phyloP scores from a whole-genome alignment of 2,329 filamentous ascomycete genomes.

The Lachnellula hyalina region DNA sequence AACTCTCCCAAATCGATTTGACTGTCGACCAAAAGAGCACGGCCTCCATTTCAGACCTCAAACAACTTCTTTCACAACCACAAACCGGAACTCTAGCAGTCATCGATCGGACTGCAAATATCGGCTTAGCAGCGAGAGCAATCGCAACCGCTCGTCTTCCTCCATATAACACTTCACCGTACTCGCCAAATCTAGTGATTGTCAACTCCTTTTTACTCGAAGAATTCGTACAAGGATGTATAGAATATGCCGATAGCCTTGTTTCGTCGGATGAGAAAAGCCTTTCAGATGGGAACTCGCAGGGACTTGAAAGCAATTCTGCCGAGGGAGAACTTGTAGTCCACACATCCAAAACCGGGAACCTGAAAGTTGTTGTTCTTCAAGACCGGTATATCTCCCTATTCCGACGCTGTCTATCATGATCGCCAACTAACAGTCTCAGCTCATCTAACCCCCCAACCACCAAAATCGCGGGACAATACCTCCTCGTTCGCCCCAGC shows the following conservation, averaged over 20 bases:
- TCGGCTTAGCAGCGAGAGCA: conserved; percentile 46
- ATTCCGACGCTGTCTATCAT: neutral
- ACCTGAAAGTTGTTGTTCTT: neutral
- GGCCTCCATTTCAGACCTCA: neutral
- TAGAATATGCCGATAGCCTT: conserved; percentile 9
- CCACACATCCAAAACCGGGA: neutral
- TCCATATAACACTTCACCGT: conserved; percentile 52
- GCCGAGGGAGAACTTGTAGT: neutral
- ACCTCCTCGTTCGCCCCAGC: conserved; percentile 42
- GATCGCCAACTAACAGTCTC: conserved; percentile 12
- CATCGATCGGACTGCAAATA: conserved; percentile 54
- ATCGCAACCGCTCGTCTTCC: conserved; percentile 49
- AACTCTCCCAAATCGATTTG: conserved; percentile 19
- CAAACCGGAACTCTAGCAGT: conserved; percentile 43
- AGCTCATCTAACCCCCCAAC: conserved; percentile 27
- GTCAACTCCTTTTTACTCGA: conserved; percentile 59
- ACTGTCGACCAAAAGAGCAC: conserved; percentile 9
- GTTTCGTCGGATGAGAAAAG: neutral
- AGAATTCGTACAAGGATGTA: conserved; percentile 35
- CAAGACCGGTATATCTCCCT: conserved; percentile 6
- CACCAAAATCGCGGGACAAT: conserved; percentile 37
- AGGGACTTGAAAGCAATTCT: neutral
- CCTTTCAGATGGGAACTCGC: conserved; percentile 1
- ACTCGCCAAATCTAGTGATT: conserved; percentile 56
- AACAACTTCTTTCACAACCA: conserved; percentile 34